phyloP scores from a whole-genome alignment of 805 yeast genomes.

The Metschnikowia vanudenii region DNA sequence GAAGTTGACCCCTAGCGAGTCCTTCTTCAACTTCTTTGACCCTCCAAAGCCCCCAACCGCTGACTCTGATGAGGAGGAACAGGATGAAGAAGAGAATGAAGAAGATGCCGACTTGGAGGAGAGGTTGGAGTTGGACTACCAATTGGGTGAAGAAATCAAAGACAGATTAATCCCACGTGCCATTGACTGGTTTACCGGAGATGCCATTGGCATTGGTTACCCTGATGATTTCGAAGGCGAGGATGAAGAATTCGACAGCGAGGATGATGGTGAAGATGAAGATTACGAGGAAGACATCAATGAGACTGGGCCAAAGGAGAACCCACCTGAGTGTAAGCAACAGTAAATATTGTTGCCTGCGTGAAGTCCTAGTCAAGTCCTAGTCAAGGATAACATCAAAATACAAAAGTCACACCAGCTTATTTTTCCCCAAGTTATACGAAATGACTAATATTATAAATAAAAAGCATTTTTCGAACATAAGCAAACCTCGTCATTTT shows the following conservation, averaged over 20 bases:
- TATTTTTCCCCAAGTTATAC: background rate
- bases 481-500: background rate
- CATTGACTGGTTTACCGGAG: constrained; percentile 97
- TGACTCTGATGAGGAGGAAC: constrained; percentile 51
- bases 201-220: constrained; percentile 74
- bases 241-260: constrained; percentile 46
- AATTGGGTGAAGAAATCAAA: constrained; percentile 93
- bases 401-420: background rate
- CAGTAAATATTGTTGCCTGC: constrained; percentile 33
- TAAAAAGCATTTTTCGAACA: background rate
- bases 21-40: constrained; percentile 92
- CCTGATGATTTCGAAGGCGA: constrained; percentile 62
- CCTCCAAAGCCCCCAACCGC: constrained; percentile 79
- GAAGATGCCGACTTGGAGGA: constrained; percentile 75
- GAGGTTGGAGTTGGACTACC: constrained; percentile 87
- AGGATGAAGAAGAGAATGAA: constrained; percentile 55
- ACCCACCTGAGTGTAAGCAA: constrained; percentile 79
- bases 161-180: constrained; percentile 96
- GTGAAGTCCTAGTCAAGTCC: background rate
- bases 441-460: background rate
- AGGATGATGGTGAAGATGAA: constrained; percentile 49
- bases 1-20: constrained; percentile 89
- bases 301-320: constrained; percentile 50
- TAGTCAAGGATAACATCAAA: background rate
- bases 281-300: constrained; percentile 63